Conservation (phyloP, 2,329 filamentous ascomycete species). For the Epichloe baconii region DNA sequence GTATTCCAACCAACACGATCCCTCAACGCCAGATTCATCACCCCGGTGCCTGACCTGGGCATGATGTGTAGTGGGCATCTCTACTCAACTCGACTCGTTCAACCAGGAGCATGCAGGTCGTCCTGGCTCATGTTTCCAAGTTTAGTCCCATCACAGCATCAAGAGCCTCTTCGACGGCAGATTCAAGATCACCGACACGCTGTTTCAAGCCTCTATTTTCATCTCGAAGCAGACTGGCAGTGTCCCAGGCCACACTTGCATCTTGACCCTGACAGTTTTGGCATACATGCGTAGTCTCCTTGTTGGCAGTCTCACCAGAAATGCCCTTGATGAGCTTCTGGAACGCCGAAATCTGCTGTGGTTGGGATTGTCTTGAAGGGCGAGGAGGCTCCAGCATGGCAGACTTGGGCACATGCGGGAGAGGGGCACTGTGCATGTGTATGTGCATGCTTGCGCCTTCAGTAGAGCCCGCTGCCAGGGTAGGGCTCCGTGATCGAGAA, state of each 20-base stretch:
- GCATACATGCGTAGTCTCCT: constrained; percentile 25
- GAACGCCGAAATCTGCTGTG: constrained; percentile 21
- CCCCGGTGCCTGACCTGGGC: not conserved
- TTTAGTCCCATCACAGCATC: constrained; percentile 43
- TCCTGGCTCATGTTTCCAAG: not conserved
- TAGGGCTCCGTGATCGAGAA: constrained; percentile 46
- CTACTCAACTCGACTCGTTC: not conserved
- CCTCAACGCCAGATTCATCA: not conserved
- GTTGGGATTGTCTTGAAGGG: constrained; percentile 23
- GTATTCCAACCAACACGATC: not conserved
- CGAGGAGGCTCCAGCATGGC: constrained; percentile 14
- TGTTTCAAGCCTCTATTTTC: constrained; percentile 51
- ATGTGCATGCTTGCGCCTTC: not conserved
- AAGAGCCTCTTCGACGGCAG: constrained; percentile 46
- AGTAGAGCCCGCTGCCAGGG: constrained; percentile 23
- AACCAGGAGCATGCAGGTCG: not conserved
- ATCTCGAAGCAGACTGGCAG: constrained; percentile 45
- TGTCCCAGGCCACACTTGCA: constrained; percentile 50
- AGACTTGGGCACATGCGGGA: constrained; percentile 12
- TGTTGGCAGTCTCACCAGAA: constrained; percentile 21
- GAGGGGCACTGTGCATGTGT: not conserved
- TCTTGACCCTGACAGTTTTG: constrained; percentile 45
- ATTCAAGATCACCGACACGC: constrained; percentile 44
- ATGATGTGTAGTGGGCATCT: not conserved
- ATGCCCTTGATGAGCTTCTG: constrained; percentile 31